Percentiles rank a stretch among this genome's conserved stretches.
phyloP scores from a whole-genome alignment of 139 green algal genomes.

The Klebsormidium nitens region DNA sequence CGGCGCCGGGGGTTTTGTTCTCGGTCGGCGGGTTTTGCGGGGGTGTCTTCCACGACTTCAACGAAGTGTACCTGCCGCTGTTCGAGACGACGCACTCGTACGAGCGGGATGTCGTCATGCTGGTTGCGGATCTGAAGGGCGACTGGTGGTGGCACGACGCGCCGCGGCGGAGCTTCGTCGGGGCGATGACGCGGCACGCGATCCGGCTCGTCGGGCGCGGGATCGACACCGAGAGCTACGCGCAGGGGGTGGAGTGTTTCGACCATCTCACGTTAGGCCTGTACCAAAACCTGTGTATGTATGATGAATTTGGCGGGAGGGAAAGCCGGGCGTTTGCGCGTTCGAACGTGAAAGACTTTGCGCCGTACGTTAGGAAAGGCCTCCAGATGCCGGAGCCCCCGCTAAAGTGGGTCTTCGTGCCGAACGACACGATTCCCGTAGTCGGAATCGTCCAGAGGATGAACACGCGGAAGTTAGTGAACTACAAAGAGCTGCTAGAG shows the following conservation, averaged over 20 bases:
- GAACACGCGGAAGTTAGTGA: not conserved
- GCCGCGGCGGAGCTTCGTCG: not conserved
- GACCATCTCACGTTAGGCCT: not conserved
- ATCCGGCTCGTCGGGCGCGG: not conserved
- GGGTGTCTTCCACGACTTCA: conserved; percentile 15
- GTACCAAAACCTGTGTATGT: too few relatives aligned
- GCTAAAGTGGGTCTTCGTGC: too few relatives aligned
- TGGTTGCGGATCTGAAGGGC: not conserved
- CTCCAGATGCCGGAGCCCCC: too few relatives aligned
- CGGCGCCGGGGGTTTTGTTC: not conserved
- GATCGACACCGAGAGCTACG: not conserved
- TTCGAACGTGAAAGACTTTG: too few relatives aligned
- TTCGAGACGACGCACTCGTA: conserved; percentile 2
- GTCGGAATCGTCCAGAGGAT: not conserved
- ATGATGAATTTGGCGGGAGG: too few relatives aligned
- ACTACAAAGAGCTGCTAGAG: not conserved
- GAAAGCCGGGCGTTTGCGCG: too few relatives aligned
- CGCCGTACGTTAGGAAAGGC: too few relatives aligned
- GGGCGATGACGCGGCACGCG: conserved; percentile 2
- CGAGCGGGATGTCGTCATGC: conserved; percentile 2
- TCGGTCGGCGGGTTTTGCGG: not conserved
- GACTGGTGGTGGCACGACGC: conserved; percentile 2
- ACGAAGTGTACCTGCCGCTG: conserved; percentile 7
- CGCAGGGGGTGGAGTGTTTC: not conserved
- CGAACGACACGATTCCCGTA: too few relatives aligned